Percentiles rank a stretch among this genome's conserved stretches.
These are phyloP conservation scores for Ceratobasidium sp. DNA, from an alignment of 1,284 basidiomycete genomes.

Conservation along the genomic window DNA sequence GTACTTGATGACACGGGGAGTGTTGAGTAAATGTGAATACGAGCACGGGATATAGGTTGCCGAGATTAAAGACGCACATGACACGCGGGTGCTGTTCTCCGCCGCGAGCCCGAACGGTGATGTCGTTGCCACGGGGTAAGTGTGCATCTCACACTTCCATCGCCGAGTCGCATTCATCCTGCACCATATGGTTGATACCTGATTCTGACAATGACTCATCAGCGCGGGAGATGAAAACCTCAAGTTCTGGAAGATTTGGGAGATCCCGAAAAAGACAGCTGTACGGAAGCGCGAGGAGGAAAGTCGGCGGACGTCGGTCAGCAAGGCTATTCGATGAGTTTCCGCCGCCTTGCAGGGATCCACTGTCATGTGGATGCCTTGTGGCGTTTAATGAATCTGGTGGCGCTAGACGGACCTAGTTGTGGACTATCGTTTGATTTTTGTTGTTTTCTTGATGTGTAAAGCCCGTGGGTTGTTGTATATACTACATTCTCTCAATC, in stretches of 20 bases:
- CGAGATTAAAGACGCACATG: conserved; percentile 93
- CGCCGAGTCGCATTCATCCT: too few species aligned
- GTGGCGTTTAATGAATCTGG: too few species aligned
- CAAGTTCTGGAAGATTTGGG: conserved; percentile 81
- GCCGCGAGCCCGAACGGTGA: conserved; percentile 90
- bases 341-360: too few species aligned
- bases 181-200: too few species aligned
- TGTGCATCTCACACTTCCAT: background rate
- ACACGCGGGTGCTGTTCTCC: conserved; percentile 88
- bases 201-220: background rate
- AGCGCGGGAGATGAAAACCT: conserved; percentile 94
- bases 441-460: too few species aligned
- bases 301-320: conserved; percentile 38
- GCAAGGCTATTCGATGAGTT: conserved; percentile 44
- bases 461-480: too few species aligned
- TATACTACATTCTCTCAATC: too few species aligned
- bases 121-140: conserved; percentile 76
- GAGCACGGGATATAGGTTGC: conserved; percentile 63
- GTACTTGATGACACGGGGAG: conserved; percentile 72
- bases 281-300: conserved; percentile 40
- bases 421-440: too few species aligned
- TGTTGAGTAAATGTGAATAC: background rate
- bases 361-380: too few species aligned
- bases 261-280: conserved; percentile 51
- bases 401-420: too few species aligned